phyloP scores from a whole-genome alignment of 352 stramenopile species.

The Globisporangium emineosum region DNA sequence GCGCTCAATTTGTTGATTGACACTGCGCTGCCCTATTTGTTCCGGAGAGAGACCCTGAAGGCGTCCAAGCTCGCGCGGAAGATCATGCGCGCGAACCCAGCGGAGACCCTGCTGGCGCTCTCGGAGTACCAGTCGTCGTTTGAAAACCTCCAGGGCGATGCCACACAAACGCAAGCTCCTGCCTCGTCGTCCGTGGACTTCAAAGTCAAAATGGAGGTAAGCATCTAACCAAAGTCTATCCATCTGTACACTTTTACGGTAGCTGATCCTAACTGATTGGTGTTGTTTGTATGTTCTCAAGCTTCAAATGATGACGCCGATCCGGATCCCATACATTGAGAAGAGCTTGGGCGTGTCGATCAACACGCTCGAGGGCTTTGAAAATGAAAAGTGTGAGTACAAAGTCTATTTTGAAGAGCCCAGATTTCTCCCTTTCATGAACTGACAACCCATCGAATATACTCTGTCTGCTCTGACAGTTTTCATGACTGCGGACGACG shows the following conservation, averaged over 20 bases:
- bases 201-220: slow-evolving; percentile 81
- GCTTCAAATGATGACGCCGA: slow-evolving; percentile 87
- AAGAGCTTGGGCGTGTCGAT: slow-evolving; percentile 72
- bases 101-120: slow-evolving; percentile 74
- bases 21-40: slow-evolving; percentile 61
- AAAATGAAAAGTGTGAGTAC: slow-evolving; percentile 70
- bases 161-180: slow-evolving; percentile 16
- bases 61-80: slow-evolving; percentile 76
- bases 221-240: background rate
- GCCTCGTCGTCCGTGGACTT: slow-evolving; percentile 48
- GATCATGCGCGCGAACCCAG: slow-evolving; percentile 79
- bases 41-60: slow-evolving; percentile 62
- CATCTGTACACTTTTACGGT: background rate
- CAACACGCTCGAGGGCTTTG: slow-evolving; percentile 73
- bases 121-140: slow-evolving; percentile 84
- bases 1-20: slow-evolving; percentile 84
- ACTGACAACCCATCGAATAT: background rate
- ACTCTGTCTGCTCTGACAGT: slow-evolving; percentile 25
- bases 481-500: slow-evolving; percentile 83
- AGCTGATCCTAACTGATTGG: background rate
- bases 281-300: slow-evolving; percentile 16
- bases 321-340: slow-evolving; percentile 86
- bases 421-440: too few species aligned
- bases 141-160: slow-evolving; percentile 49
- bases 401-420: background rate